phyloP scores from a whole-genome alignment of 768 basidiomycete species.

The Lactarius hengduanensis region DNA sequence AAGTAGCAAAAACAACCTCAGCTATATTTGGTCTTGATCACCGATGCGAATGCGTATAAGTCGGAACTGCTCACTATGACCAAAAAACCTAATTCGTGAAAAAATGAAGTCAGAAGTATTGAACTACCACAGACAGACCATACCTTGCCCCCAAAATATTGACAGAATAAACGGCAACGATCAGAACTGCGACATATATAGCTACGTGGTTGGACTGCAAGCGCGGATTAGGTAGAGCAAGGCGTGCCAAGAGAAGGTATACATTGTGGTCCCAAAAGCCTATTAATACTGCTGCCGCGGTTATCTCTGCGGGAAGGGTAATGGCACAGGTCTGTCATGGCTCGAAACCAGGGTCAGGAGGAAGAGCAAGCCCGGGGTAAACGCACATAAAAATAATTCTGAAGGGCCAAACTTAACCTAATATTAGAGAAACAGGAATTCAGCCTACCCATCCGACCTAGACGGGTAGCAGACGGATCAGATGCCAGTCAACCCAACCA shows the following conservation, averaged over 20 bases:
- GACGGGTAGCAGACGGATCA: neutral
- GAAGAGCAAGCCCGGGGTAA: neutral
- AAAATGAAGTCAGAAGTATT: neutral
- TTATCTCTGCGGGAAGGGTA: conserved; percentile 27
- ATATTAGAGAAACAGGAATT: neutral
- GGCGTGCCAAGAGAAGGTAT: neutral
- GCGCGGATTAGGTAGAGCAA: neutral
- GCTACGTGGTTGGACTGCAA: conserved; percentile 18
- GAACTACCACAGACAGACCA: neutral
- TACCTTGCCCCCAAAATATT: conserved; percentile 24
- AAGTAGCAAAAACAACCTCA: conserved; percentile 27
- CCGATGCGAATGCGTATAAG: neutral
- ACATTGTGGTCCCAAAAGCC: conserved; percentile 28
- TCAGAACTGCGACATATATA: conserved; percentile 25
- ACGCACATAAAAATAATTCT: conserved; percentile 29
- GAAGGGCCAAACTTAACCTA: neutral
- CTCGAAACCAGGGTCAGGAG: neutral
- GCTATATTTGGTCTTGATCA: conserved; percentile 11
- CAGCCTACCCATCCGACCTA: conserved; percentile 29
- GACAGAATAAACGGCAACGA: conserved; percentile 17
- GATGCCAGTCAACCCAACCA: too few species aligned
- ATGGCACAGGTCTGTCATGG: conserved; percentile 25
- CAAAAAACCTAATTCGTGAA: conserved; percentile 20
- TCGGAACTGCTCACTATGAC: conserved; percentile 17
- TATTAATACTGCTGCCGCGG: conserved; percentile 26